Base-by-base conservation (phyloP, 306 rosid species). In the Erythrophleum fordii region DNA sequence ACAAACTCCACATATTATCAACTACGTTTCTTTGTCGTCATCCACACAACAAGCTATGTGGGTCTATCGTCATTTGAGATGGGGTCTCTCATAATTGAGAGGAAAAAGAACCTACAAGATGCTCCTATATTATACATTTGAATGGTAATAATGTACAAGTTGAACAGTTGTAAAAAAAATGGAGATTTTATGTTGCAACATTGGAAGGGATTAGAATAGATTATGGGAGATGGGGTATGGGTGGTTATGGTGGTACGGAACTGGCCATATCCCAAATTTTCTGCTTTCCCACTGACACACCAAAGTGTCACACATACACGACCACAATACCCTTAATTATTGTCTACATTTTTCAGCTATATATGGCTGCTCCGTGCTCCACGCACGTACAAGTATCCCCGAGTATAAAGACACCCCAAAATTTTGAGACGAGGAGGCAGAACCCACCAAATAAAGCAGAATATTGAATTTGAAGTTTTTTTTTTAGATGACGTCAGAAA, bases 231-330 rank as follows among this genome's bases (percentile, higher is more conserved):
- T 39, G 44, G 45, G 61, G 56, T 79, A 39, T 20, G 42, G 45
- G 62, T 61, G 34, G 34, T 31, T 31, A 31, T 31, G 34, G 34
- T 31, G 52, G 82, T 86, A 71, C 86, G 86, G 85, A 79, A 37
- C 52, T 72, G 68, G 77, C 9, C 83, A 26, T 35, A 73, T 70
- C 48, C 25, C 37, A 18, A 48, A 5, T 8, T 49, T 48, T 74
- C 3, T 69, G 56, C 72, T 66, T 66, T 42, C 76, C 79, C 25
- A 31, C 65, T 59, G 8, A 26, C 4, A 4, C 37, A 85, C 23
- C 65, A 69, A 78, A 76, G 60, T 73, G 29, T n/a, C 12, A 10
- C 34, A 51, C 37, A 29, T 20, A 61, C 34, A 58, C 64, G 64
- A 58, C 31, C 35, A 11, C 13, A 14, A 59, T 59, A 12, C 35